phyloP scores from a whole-genome alignment of 2,329 filamentous ascomycete species.

The Cladosporium sphaerospermum region DNA sequence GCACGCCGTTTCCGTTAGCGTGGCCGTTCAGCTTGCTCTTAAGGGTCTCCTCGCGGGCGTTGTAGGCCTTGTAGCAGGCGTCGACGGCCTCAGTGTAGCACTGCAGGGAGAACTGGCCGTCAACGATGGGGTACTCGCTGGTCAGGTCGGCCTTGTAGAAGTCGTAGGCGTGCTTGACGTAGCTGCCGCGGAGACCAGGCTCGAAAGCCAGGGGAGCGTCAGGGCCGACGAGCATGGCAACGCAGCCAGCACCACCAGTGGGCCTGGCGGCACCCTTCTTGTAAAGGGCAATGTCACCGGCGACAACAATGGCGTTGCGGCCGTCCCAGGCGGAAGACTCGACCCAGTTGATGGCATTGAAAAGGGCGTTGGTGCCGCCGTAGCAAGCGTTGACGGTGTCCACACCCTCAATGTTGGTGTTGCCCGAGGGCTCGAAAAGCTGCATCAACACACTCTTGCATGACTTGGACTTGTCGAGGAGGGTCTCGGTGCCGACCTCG shows the following conservation, averaged over 20 bases:
- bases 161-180: slow-evolving; percentile 48
- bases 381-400: slow-evolving; percentile 51
- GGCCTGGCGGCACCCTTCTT: slow-evolving; percentile 49
- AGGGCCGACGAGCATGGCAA: slow-evolving; percentile 49
- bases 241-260: slow-evolving; percentile 48
- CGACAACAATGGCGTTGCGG: slow-evolving; percentile 46
- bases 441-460: slow-evolving; percentile 51
- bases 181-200: slow-evolving; percentile 44
- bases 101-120: slow-evolving; percentile 47
- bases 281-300: slow-evolving; percentile 50
- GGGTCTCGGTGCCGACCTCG: slow-evolving; percentile 49
- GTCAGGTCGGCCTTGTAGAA: slow-evolving; percentile 52
- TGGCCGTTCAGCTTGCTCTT: slow-evolving; percentile 38
- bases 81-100: slow-evolving; percentile 50
- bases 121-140: slow-evolving; percentile 49
- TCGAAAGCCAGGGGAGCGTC: slow-evolving; percentile 46
- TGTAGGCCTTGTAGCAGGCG: slow-evolving; percentile 50
- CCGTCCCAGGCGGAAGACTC: slow-evolving; percentile 50
- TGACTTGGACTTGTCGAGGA: slow-evolving; percentile 51
- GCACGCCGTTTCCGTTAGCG: slow-evolving; percentile 35
- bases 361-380: slow-evolving; percentile 49
- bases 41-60: slow-evolving; percentile 42
- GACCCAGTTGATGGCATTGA: slow-evolving; percentile 50
- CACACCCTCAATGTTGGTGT: slow-evolving; percentile 49
- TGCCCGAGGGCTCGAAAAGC: slow-evolving; percentile 41